These are phyloP conservation scores for Myxozyma nipponensis DNA, from an alignment of 805 yeast genomes.

Conservation along the genomic window DNA sequence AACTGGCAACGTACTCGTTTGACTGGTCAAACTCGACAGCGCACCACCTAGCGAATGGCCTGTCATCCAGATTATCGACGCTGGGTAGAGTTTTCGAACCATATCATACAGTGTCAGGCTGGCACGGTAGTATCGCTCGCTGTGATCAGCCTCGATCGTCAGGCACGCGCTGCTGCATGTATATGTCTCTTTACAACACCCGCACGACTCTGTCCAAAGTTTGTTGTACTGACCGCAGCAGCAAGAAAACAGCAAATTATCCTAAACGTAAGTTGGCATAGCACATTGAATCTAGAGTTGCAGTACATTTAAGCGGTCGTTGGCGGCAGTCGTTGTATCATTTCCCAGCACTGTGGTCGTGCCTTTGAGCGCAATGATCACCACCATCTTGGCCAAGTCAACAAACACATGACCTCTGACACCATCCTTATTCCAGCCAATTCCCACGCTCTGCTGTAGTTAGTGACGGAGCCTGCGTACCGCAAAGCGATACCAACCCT, in stretches of 20 bases:
- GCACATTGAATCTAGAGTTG: neutral
- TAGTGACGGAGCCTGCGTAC: too few relatives aligned
- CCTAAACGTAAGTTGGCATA: slow-evolving; percentile 36
- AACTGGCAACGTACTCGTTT: slow-evolving; percentile 69
- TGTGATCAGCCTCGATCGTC: slow-evolving; percentile 66
- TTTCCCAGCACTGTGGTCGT: slow-evolving; percentile 70
- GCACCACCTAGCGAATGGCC: slow-evolving; percentile 97
- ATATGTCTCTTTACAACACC: slow-evolving; percentile 75
- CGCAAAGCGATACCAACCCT: too few relatives aligned
- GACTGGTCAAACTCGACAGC: slow-evolving; percentile 69
- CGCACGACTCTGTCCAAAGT: slow-evolving; percentile 93
- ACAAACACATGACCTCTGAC: slow-evolving; percentile 88
- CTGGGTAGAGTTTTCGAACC: slow-evolving; percentile 63
- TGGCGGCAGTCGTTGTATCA: neutral
- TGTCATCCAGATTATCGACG: slow-evolving; percentile 76
- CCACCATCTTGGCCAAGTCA: slow-evolving; percentile 50
- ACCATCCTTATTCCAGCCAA: slow-evolving; percentile 87
- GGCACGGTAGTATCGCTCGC: slow-evolving; percentile 80
- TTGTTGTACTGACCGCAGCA: slow-evolving; percentile 93
- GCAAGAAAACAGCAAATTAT: slow-evolving; percentile 85
- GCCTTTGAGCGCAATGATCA: slow-evolving; percentile 83
- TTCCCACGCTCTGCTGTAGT: slow-evolving; percentile 43
- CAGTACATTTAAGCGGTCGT: neutral
- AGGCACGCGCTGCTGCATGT: slow-evolving; percentile 87
- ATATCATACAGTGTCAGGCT: slow-evolving; percentile 70